Percentiles rank a stretch among this genome's conserved stretches.
phyloP scores from a whole-genome alignment of 176 grass and related monocot genomes.

The Aegilops sharonensis region DNA sequence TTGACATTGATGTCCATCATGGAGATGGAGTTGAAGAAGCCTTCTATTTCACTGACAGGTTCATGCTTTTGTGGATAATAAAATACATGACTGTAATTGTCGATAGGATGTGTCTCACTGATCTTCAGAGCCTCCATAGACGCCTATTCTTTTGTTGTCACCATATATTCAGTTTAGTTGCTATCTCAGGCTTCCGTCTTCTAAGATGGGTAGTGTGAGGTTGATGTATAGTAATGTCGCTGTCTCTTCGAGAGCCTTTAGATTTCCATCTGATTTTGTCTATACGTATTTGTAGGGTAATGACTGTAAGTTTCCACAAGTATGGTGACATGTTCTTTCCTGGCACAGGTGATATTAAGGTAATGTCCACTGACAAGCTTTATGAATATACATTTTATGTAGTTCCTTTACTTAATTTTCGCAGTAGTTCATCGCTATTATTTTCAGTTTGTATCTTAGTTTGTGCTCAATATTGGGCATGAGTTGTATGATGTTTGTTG shows the following conservation, averaged over 20 bases:
- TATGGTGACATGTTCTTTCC: constrained; percentile 96
- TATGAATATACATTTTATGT: not conserved
- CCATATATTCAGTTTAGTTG: not conserved
- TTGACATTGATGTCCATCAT: constrained; percentile 99
- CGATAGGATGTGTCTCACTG: not conserved
- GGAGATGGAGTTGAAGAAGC: constrained; percentile 99
- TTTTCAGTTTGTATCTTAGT: not conserved
- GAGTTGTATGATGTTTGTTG: not conserved
- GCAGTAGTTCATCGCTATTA: not conserved
- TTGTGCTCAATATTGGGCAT: constrained; percentile 12
- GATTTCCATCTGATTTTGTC: constrained; percentile 20
- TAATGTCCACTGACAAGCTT: constrained; percentile 11
- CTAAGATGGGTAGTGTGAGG: not conserved
- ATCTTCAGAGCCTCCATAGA: not conserved
- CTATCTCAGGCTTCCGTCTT: not conserved
- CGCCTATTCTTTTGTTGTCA: not conserved
- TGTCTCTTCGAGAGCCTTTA: not conserved
- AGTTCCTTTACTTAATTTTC: constrained; percentile 6
- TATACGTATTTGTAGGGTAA: constrained; percentile 61
- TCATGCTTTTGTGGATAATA: constrained; percentile 5
- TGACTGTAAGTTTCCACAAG: constrained; percentile 99
- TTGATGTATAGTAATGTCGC: not conserved
- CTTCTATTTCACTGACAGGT: constrained; percentile 99
- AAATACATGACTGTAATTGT: not conserved
- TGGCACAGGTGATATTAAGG: constrained; percentile 96